Evolutionary conservation across 228 moss, liverwort and hornwort species (phyloP).

Genomic region (Sphagnum fallax): DNA sequence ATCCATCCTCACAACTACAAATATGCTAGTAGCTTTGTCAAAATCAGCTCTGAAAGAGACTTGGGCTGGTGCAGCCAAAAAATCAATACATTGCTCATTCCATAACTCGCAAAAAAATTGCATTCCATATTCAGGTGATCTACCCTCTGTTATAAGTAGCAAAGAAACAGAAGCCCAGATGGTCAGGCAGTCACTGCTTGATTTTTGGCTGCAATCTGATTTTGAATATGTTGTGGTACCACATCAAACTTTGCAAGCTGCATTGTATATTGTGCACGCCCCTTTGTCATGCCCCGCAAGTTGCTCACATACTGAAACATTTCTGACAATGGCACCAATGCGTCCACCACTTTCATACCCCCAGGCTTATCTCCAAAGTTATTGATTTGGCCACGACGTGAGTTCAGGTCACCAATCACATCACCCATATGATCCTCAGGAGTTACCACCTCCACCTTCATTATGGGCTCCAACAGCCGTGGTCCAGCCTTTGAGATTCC

Average conservation of each 20-base stretch:
- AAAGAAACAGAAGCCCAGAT: neutral
- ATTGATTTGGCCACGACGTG: slow-evolving; percentile 74
- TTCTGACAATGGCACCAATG: slow-evolving; percentile 80
- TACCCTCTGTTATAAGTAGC: neutral
- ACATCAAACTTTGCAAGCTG: slow-evolving; percentile 87
- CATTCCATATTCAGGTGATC: too few relatives aligned
- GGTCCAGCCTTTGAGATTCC: slow-evolving; percentile 83
- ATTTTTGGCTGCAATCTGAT: slow-evolving; percentile 66
- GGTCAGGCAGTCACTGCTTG: slow-evolving; percentile 31
- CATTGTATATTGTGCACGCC: slow-evolving; percentile 94
- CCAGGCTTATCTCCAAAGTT: slow-evolving; percentile 92
- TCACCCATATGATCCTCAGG: slow-evolving; percentile 99
- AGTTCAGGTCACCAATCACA: slow-evolving; percentile 94
- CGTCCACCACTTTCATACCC: slow-evolving; percentile 92
- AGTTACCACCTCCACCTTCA: slow-evolving; percentile 89
- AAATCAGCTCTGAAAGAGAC: too few relatives aligned
- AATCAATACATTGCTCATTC: too few relatives aligned
- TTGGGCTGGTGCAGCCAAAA: too few relatives aligned
- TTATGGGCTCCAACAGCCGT: slow-evolving; percentile 77
- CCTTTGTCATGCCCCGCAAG: slow-evolving; percentile 84
- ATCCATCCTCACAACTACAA: too few relatives aligned
- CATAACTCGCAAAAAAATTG: too few relatives aligned
- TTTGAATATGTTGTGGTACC: slow-evolving; percentile 80
- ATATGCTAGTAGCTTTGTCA: too few relatives aligned
- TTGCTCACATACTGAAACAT: slow-evolving; percentile 99